Percentiles rank a stretch among this genome's conserved stretches.
These are phyloP conservation scores for Venustampulla echinocandica DNA, from an alignment of 495 filamentous ascomycete genomes.

Conservation along the genomic window DNA sequence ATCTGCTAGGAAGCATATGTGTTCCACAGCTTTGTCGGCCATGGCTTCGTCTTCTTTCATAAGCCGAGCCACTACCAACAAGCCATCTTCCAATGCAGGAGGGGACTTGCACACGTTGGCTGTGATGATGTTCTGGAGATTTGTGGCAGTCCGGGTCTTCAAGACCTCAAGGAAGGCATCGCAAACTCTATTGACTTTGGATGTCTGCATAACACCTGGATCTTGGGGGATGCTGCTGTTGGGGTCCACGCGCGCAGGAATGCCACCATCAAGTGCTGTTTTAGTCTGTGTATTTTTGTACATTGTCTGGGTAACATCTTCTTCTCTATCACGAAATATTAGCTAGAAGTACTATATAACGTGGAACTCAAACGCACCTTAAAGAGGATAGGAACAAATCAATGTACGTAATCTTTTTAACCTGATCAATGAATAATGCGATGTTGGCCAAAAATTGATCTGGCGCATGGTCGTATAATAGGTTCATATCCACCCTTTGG, in stretches of 20 bases:
- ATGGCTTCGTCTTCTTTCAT: constrained; percentile 57
- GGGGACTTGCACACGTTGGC: constrained; percentile 89
- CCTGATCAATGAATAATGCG: constrained; percentile 71
- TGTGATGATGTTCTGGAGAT: constrained; percentile 88
- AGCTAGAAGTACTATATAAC: constrained; percentile 11
- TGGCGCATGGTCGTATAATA: constrained; percentile 87
- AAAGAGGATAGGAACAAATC: constrained; percentile 88
- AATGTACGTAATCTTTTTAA: constrained; percentile 75
- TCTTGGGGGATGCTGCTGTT: neutral
- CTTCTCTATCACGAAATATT: constrained; percentile 49
- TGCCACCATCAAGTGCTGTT: too few relatives aligned
- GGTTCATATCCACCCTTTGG: constrained; percentile 95
- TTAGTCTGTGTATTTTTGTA: constrained; percentile 75
- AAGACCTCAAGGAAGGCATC: constrained; percentile 71
- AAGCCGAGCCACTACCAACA: constrained; percentile 66
- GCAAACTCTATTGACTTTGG: constrained; percentile 82
- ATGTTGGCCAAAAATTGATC: constrained; percentile 73
- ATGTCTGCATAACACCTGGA: constrained; percentile 9
- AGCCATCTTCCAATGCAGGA: constrained; percentile 78
- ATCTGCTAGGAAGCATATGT: constrained; percentile 94
- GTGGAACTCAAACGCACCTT: constrained; percentile 45
- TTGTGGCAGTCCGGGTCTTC: constrained; percentile 49
- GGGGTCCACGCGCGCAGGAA: too few relatives aligned
- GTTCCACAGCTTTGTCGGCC: constrained; percentile 79
- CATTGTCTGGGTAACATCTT: constrained; percentile 90